A percentile compares a stretch with the other conserved stretches of the same genome.
phyloP scores from a whole-genome alignment of 371 early-diverging fungal genomes.

The Blakeslea trispora region DNA sequence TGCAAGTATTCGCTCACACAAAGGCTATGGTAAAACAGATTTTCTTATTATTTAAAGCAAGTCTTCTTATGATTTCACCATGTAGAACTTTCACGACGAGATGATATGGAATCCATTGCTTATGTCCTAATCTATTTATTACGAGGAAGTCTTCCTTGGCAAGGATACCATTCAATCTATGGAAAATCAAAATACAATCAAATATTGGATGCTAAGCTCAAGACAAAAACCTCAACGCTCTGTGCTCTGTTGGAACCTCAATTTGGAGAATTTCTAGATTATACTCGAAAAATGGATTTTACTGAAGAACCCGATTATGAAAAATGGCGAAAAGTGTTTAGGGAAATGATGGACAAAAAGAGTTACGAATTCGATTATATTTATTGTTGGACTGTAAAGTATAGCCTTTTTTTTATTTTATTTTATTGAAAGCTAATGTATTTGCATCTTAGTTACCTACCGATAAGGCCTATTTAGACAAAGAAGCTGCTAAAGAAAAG shows the following conservation, averaged over 20 bases:
- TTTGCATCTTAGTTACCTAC: not conserved
- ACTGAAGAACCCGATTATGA: constrained; percentile 97
- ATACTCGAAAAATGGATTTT: constrained; percentile 64
- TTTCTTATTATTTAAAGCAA: too few species aligned
- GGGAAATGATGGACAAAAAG: not conserved
- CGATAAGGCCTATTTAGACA: not conserved
- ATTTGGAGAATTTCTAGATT: not conserved
- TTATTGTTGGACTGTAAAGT: not conserved
- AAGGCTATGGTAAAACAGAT: constrained; percentile 59
- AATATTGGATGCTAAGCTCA: constrained; percentile 85
- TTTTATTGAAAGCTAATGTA: not conserved
- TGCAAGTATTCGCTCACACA: constrained; percentile 87
- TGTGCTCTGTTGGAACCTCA: not conserved
- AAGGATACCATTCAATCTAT: constrained; percentile 80
- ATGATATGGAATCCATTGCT: constrained; percentile 90
- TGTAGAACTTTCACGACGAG: constrained; percentile 86
- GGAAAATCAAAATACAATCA: constrained; percentile 88
- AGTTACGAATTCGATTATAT: not conserved
- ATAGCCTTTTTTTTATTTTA: not conserved
- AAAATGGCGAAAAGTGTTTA: constrained; percentile 88
- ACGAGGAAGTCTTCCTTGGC: constrained; percentile 92
- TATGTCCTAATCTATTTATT: constrained; percentile 91
- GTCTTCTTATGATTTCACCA: not conserved
- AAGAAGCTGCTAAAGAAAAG: not conserved
- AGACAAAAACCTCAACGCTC: not conserved